phyloP scores from a whole-genome alignment of 2,329 filamentous ascomycete species.

The Fusarium sororula region DNA sequence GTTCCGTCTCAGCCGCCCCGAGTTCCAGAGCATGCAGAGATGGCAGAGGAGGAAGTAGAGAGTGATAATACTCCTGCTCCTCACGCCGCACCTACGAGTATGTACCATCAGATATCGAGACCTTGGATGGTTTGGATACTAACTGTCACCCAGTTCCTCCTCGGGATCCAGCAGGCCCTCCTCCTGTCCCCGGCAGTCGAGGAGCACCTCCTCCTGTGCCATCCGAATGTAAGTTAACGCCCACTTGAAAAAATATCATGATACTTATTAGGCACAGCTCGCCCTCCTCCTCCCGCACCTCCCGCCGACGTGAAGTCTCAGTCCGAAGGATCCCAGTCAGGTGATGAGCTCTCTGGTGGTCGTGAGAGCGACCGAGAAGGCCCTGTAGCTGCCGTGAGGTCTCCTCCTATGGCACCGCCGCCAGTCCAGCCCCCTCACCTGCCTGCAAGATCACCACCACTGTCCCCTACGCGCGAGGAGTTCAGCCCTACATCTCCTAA shows the following conservation, averaged over 20 bases:
- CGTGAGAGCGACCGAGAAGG: constrained; percentile 52
- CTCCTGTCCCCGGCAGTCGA: constrained; percentile 60
- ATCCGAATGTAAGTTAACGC: constrained; percentile 64
- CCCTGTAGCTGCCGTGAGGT: constrained; percentile 38
- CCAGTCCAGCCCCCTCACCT: constrained; percentile 43
- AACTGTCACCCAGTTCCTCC: constrained; percentile 45
- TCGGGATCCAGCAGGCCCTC: constrained; percentile 47
- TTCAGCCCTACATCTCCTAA: constrained; percentile 55
- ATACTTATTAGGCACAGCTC: constrained; percentile 58
- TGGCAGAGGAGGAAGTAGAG: constrained; percentile 46
- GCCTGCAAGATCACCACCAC: constrained; percentile 47
- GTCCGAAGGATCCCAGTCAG: constrained; percentile 84
- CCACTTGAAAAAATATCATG: constrained; percentile 35
- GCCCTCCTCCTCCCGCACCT: constrained; percentile 65
- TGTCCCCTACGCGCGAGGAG: constrained; percentile 47
- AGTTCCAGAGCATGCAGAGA: constrained; percentile 33
- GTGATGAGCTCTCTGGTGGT: constrained; percentile 79
- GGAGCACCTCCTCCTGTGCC: constrained; percentile 68
- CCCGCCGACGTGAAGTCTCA: constrained; percentile 68
- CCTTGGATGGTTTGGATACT: constrained; percentile 24
- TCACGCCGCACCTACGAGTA: constrained; percentile 33
- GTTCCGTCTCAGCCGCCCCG: constrained; percentile 41
- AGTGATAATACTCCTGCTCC: constrained; percentile 50
- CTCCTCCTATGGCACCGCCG: constrained; percentile 57
- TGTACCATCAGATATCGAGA: constrained; percentile 11